phyloP scores from a whole-genome alignment of 495 filamentous ascomycete species.

The Lepidopterella palustris region DNA sequence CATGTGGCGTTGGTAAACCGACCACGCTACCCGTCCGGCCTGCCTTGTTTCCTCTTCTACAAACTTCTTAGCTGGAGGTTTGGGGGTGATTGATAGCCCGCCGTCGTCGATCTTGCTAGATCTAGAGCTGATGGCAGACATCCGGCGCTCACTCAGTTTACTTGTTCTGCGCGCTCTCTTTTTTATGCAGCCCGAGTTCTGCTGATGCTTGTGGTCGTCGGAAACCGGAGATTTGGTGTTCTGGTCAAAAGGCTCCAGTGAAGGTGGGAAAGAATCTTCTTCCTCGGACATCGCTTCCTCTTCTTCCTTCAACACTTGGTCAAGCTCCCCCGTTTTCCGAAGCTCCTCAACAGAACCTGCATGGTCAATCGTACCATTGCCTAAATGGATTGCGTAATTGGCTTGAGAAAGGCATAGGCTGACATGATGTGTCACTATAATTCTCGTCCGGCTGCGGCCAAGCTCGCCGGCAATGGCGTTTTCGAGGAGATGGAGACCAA shows the following conservation, averaged over 20 bases:
- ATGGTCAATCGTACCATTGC: constrained; percentile 57
- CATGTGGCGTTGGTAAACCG: constrained; percentile 61
- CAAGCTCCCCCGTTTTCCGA: constrained; percentile 47
- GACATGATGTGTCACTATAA: constrained; percentile 81
- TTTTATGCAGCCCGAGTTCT: neutral
- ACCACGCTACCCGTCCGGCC: constrained; percentile 54
- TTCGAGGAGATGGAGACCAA: constrained; percentile 71
- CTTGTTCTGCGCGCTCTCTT: neutral
- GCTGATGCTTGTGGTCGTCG: neutral
- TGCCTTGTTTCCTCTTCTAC: constrained; percentile 67
- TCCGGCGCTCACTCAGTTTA: neutral
- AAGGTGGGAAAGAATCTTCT: constrained; percentile 40
- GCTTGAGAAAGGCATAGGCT: constrained; percentile 61
- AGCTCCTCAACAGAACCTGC: constrained; percentile 55
- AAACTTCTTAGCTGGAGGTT: constrained; percentile 54
- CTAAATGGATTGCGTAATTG: constrained; percentile 63
- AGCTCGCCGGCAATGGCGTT: constrained; percentile 65
- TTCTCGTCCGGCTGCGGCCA: constrained; percentile 61
- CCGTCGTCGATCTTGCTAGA: constrained; percentile 23
- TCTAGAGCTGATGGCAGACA: constrained; percentile 12
- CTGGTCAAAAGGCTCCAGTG: constrained; percentile 14
- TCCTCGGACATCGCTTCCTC: constrained; percentile 27
- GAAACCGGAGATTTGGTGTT: neutral
- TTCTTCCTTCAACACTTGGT: constrained; percentile 54
- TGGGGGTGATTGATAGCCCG: constrained; percentile 19